Conservation (phyloP, 306 rosid genomes). For the Rosa lucieae region DNA sequence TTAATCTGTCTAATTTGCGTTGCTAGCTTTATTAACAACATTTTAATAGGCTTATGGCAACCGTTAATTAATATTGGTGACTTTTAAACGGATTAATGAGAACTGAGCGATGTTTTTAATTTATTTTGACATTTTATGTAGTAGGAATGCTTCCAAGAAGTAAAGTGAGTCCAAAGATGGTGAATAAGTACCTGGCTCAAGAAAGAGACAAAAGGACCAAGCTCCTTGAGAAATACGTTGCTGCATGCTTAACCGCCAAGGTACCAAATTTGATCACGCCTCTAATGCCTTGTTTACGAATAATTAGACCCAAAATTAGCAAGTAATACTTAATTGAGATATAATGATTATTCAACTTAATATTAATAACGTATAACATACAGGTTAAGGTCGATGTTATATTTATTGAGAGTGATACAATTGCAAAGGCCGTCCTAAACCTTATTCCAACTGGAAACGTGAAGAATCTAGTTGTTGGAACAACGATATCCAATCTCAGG, state of each 20-base stretch:
- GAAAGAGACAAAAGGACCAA: conserved; percentile 50
- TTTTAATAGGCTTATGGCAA: neutral
- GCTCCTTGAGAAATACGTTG: conserved; percentile 50
- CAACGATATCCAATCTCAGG: conserved; percentile 57
- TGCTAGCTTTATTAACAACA: neutral
- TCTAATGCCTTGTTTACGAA: neutral
- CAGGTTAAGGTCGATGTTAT: conserved; percentile 77
- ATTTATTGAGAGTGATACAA: conserved; percentile 61
- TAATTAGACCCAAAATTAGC: neutral
- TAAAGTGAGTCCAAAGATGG: conserved; percentile 50
- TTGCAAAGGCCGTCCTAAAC: conserved; percentile 60
- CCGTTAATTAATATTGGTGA: neutral
- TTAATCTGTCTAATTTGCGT: neutral
- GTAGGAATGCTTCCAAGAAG: conserved; percentile 69
- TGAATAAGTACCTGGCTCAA: conserved; percentile 42
- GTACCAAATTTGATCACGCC: conserved; percentile 22
- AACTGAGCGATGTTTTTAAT: neutral
- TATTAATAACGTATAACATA: neutral
- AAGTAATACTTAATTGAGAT: neutral
- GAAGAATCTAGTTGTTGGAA: conserved; percentile 60
- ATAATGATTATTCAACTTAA: neutral
- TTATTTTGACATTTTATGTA: conserved; percentile 2
- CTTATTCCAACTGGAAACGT: conserved; percentile 59
- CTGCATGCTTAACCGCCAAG: conserved; percentile 55
- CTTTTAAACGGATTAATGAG: neutral